Evolutionary conservation across 1,284 basidiomycete genomes (phyloP).

Genomic region (Pseudozyma hubeiensis): DNA sequence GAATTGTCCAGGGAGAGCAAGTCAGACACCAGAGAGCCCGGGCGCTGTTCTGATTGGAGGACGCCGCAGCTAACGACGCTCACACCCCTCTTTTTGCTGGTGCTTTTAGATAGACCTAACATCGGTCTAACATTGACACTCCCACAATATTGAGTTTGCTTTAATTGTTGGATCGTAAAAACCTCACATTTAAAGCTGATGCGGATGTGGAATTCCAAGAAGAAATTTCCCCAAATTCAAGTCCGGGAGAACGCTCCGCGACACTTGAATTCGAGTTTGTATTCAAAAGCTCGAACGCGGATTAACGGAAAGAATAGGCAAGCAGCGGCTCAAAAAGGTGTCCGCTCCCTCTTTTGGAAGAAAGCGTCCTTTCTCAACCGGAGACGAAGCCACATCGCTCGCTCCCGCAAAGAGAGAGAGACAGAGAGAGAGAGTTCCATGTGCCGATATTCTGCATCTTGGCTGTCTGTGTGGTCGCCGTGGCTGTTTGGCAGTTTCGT

Average conservation of each 20-base stretch:
- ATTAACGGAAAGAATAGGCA: slow-evolving; percentile 21
- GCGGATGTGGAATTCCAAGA: neutral
- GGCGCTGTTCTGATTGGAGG: slow-evolving; percentile 10
- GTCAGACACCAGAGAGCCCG: neutral
- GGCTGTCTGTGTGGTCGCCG: slow-evolving; percentile 1
- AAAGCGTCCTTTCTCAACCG: slow-evolving; percentile 7
- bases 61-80: slow-evolving; percentile 28
- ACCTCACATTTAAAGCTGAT: neutral
- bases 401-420: neutral
- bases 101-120: neutral
- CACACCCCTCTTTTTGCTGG: neutral
- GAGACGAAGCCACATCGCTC: slow-evolving; percentile 18
- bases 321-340: neutral
- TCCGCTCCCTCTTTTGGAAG: slow-evolving; percentile 1
- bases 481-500: neutral
- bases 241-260: neutral
- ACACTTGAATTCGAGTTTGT: slow-evolving; percentile 8
- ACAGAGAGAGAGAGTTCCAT: slow-evolving; percentile 16
- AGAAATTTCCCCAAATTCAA: neutral
- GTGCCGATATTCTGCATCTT: slow-evolving; percentile 19
- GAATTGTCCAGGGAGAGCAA: no score
- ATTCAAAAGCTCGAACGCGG: slow-evolving; percentile 1
- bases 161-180: neutral
- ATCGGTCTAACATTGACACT: slow-evolving; percentile 10
- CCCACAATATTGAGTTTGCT: neutral